phyloP scores from a whole-genome alignment of 129 eudicot genomes.

The Silybum marianum region DNA sequence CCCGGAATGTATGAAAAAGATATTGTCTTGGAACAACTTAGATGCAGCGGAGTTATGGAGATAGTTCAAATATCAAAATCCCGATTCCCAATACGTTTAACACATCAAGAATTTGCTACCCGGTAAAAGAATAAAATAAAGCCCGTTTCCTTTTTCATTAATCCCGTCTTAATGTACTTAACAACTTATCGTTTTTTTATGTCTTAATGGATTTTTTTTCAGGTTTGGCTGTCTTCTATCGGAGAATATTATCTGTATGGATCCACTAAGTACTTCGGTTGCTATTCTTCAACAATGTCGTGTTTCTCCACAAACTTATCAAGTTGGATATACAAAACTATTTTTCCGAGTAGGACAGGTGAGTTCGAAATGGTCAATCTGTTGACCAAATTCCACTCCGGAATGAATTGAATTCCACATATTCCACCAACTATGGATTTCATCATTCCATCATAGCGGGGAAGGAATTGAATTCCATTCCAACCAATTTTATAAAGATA shows the following conservation, averaged over 20 bases:
- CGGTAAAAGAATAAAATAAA: constrained; percentile 43
- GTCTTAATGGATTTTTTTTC: constrained; percentile 21
- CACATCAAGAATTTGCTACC: constrained; percentile 86
- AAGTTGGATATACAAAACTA: constrained; percentile 85
- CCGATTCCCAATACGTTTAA: constrained; percentile 70
- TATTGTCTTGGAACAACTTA: constrained; percentile 73
- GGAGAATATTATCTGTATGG: constrained; percentile 52
- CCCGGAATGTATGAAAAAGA: constrained; percentile 72
- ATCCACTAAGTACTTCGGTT: constrained; percentile 80
- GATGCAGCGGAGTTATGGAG: constrained; percentile 78
- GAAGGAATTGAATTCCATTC: too few relatives aligned
- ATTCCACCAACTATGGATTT: too few relatives aligned
- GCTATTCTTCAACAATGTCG: constrained; percentile 71
- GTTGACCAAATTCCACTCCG: too few relatives aligned
- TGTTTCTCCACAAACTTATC: constrained; percentile 74
- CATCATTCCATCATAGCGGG: too few relatives aligned
- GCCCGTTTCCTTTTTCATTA: background rate
- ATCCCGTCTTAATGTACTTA: background rate
- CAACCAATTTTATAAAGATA: too few relatives aligned
- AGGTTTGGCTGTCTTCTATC: constrained; percentile 84
- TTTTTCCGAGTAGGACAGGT: constrained; percentile 89
- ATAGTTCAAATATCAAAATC: constrained; percentile 76
- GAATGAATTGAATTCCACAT: too few relatives aligned
- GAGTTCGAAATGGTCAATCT: background rate
- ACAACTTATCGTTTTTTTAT: background rate